Evolutionary conservation across 1,139 yeast genomes (phyloP).

Genomic region (Komagataea norvegica): DNA sequence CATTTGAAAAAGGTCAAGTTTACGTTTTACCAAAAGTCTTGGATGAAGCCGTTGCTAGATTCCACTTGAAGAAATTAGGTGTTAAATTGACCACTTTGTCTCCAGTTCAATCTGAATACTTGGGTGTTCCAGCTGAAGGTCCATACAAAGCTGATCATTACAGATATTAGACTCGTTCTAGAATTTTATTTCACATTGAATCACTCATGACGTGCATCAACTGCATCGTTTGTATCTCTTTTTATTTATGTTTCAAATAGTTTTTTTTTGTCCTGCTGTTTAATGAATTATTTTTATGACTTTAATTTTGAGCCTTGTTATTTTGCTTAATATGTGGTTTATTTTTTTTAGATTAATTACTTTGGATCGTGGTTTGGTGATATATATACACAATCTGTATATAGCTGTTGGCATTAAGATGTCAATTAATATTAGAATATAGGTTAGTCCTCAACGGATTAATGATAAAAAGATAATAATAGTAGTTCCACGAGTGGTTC

Average conservation of each 20-base stretch:
- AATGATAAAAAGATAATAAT: background rate
- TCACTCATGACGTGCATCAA: conserved; percentile 21
- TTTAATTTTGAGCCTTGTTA: background rate
- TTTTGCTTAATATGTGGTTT: background rate
- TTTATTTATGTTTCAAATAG: no score
- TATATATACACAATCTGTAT: no score
- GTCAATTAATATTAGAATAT: conserved; percentile 2
- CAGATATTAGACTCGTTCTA: conserved; percentile 69
- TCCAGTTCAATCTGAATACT: conserved; percentile 86
- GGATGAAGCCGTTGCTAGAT: conserved; percentile 98
- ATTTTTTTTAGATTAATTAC: conserved; percentile 2
- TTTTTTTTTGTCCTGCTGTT: no score
- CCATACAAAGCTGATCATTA: conserved; percentile 98
- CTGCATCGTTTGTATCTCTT: conserved; percentile 16
- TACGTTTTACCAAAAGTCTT: conserved; percentile 97
- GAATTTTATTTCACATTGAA: background rate
- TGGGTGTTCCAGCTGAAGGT: conserved; percentile 90
- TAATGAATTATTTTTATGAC: conserved; percentile 14
- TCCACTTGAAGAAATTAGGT: conserved; percentile 94
- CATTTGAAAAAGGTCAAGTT: conserved; percentile 79
- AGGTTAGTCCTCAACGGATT: conserved; percentile 11
- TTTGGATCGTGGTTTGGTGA: conserved; percentile 4
- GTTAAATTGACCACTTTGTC: conserved; percentile 81
- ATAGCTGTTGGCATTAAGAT: background rate
- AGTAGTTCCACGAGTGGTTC: no score